These are phyloP conservation scores for Talaromyces trachyspermus DNA, from an alignment of 495 filamentous ascomycete genomes.

Conservation along the genomic window DNA sequence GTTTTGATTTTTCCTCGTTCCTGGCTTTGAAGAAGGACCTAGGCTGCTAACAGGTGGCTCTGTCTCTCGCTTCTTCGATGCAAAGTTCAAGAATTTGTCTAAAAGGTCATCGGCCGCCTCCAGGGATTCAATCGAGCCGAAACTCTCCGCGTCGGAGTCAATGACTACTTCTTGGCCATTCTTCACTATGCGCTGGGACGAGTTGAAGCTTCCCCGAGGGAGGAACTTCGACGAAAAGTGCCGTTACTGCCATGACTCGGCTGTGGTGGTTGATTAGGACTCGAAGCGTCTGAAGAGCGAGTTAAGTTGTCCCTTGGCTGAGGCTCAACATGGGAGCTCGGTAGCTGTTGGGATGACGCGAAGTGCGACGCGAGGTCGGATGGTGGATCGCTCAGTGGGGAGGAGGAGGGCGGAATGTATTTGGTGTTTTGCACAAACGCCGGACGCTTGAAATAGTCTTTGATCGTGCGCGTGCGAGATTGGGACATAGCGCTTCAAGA, in stretches of 20 bases:
- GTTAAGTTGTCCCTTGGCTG: constrained; percentile 17
- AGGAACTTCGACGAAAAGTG: constrained; percentile 12
- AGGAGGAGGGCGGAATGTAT: constrained; percentile 13
- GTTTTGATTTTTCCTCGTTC: background rate
- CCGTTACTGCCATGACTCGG: constrained; percentile 16
- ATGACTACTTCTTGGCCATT: constrained; percentile 50
- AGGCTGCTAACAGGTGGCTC: background rate
- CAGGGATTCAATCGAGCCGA: constrained; percentile 48
- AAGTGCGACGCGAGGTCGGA: constrained; percentile 20
- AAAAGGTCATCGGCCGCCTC: constrained; percentile 37
- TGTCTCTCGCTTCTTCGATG: constrained; percentile 9
- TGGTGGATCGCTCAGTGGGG: constrained; percentile 27
- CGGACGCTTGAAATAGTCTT: constrained; percentile 35
- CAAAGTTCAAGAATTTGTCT: constrained; percentile 13
- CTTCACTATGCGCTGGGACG: constrained; percentile 37
- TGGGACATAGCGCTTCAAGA: constrained; percentile 14
- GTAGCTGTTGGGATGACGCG: constrained; percentile 12
- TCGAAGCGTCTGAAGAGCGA: constrained; percentile 5
- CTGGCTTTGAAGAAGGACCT: background rate
- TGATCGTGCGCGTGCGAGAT: constrained; percentile 24
- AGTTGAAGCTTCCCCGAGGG: constrained; percentile 17
- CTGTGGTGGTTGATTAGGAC: background rate
- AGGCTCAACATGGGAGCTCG: constrained; percentile 10
- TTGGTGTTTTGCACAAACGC: constrained; percentile 11
- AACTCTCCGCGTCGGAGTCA: constrained; percentile 63